A percentile compares a stretch with the other conserved stretches of the same genome.
Conservation (phyloP, 2,329 filamentous ascomycete genomes). For the Fusarium haematococcum region DNA sequence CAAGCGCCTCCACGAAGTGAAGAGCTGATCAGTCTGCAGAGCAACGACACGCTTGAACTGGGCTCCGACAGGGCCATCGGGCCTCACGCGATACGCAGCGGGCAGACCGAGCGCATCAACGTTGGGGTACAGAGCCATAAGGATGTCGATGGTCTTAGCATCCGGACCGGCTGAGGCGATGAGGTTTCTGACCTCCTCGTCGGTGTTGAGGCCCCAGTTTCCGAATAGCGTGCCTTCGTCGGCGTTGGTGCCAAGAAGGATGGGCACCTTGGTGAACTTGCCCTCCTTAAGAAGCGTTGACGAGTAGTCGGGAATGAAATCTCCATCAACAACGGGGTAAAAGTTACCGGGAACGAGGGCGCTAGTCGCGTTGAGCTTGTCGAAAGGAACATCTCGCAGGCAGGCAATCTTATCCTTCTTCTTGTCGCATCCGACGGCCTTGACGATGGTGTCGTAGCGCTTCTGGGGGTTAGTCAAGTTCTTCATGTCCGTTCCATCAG, state of each 20-base stretch:
- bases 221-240: slow-evolving; percentile 73
- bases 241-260: slow-evolving; percentile 71
- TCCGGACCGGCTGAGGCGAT: slow-evolving; percentile 18
- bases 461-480: slow-evolving; percentile 20
- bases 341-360: slow-evolving; percentile 20
- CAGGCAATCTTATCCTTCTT: slow-evolving; percentile 45
- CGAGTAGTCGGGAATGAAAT: slow-evolving; percentile 54
- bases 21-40: slow-evolving; percentile 62
- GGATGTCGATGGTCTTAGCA: slow-evolving; percentile 15
- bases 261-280: slow-evolving; percentile 72
- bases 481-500: slow-evolving; percentile 45
- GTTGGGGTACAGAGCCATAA: slow-evolving; percentile 38
- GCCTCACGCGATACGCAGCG: slow-evolving; percentile 19
- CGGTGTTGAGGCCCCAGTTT: slow-evolving; percentile 53
- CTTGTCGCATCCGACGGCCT: slow-evolving; percentile 39
- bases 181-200: slow-evolving; percentile 13
- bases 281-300: slow-evolving; percentile 67
- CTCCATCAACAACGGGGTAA: slow-evolving; percentile 47
- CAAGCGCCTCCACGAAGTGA: slow-evolving; percentile 66
- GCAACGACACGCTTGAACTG: slow-evolving; percentile 67
- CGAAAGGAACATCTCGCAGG: slow-evolving; percentile 42
- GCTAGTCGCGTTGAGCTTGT: slow-evolving; percentile 37
- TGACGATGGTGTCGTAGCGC: slow-evolving; percentile 38
- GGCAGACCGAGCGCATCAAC: slow-evolving; percentile 37
- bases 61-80: slow-evolving; percentile 21